These are phyloP conservation scores for Termitomyces eurrhizus DNA, from an alignment of 768 basidiomycete species.

Conservation along the genomic window DNA sequence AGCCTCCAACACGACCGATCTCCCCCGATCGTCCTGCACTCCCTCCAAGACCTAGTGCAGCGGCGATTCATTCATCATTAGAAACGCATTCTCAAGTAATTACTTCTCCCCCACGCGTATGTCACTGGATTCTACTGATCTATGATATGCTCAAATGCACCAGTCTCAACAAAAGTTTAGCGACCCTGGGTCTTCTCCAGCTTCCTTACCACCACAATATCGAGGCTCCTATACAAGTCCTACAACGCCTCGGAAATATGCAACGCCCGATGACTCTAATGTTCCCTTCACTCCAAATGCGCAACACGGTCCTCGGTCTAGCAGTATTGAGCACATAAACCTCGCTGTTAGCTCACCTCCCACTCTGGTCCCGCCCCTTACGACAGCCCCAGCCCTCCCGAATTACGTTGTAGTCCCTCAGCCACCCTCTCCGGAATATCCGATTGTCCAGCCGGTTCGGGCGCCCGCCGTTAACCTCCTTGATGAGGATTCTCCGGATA, in stretches of 20 bases:
- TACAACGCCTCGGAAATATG: conserved; percentile 7
- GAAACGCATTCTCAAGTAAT: conserved; percentile 2
- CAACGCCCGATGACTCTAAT: neutral
- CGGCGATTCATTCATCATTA: conserved; percentile 9
- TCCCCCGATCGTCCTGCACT: conserved; percentile 24
- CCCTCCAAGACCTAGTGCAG: conserved; percentile 29
- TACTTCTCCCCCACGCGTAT: conserved; percentile 10
- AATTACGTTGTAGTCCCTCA: conserved; percentile 8
- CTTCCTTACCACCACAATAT: conserved; percentile 13
- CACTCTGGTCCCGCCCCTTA: conserved; percentile 21
- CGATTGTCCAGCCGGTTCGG: conserved; percentile 18
- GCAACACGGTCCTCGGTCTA: conserved; percentile 1
- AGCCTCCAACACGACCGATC: conserved; percentile 19
- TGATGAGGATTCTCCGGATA: conserved; percentile 52
- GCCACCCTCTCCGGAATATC: conserved; percentile 17
- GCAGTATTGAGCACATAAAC: conserved; percentile 8
- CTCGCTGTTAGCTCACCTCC: conserved; percentile 11
- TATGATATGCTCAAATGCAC: conserved; percentile 3
- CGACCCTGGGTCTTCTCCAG: conserved; percentile 2
- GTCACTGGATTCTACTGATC: neutral
- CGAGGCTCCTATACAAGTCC: conserved; percentile 7
- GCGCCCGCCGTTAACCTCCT: conserved; percentile 53
- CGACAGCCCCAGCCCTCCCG: conserved; percentile 15
- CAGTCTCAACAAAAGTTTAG: neutral
- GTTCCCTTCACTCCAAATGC: neutral